Percentiles rank a stretch among this genome's conserved stretches.
phyloP scores from a whole-genome alignment of 768 basidiomycete species.

The Boletus edulis region DNA sequence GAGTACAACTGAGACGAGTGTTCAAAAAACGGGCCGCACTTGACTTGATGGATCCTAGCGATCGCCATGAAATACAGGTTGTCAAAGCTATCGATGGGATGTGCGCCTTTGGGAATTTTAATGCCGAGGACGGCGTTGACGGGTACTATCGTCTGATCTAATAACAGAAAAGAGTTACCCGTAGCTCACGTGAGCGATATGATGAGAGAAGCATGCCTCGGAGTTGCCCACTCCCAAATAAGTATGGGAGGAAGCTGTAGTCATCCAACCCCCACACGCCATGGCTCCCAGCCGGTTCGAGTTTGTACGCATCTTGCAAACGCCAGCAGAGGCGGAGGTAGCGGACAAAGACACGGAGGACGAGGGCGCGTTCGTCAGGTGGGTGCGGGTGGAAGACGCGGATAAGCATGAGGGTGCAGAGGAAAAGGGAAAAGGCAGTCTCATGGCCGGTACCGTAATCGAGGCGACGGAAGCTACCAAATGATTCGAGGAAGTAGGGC shows the following conservation, averaged over 20 bases:
- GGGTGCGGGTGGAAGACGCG: conserved; percentile 59
- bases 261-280: conserved; percentile 99
- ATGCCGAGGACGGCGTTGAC: conserved; percentile 60
- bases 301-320: conserved; percentile 82
- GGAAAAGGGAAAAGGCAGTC: conserved; percentile 78
- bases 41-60: conserved; percentile 74
- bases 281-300: conserved; percentile 96
- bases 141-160: conserved; percentile 63
- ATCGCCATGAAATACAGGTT: conserved; percentile 83
- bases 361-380: conserved; percentile 58
- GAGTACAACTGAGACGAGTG: conserved; percentile 88
- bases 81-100: conserved; percentile 32
- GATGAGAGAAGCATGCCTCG: conserved; percentile 48
- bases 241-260: conserved; percentile 83
- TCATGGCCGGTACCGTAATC: conserved; percentile 99
- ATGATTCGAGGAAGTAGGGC: conserved; percentile 78
- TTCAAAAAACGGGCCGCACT: conserved; percentile 86
- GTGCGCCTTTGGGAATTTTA: conserved; percentile 37
- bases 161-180: neutral
- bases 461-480: conserved; percentile 87
- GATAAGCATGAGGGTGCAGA: conserved; percentile 68
- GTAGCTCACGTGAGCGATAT: neutral
- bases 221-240: conserved; percentile 89
- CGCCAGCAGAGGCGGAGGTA: conserved; percentile 84
- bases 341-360: conserved; percentile 64